phyloP scores from a whole-genome alignment of 139 green algal species.

The Auxenochlorella pyrenoidosa region DNA sequence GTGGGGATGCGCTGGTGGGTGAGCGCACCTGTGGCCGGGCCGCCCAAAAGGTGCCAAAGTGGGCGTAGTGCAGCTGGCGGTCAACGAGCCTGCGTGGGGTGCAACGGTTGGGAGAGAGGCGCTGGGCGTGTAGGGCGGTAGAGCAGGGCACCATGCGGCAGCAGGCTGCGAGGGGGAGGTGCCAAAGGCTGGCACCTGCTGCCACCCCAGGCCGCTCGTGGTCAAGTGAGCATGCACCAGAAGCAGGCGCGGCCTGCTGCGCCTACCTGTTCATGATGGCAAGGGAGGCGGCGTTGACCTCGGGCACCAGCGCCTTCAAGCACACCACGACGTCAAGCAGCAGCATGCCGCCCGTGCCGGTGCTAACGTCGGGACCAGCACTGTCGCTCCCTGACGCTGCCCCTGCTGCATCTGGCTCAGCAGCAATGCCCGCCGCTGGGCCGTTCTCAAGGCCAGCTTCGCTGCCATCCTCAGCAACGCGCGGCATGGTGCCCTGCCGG shows the following conservation, averaged over 20 bases:
- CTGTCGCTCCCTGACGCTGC: background rate
- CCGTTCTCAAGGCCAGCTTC: background rate
- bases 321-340: slow-evolving; percentile 45
- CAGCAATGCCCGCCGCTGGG: too few relatives aligned
- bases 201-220: too few relatives aligned
- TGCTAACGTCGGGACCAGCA: background rate
- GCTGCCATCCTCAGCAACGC: background rate
- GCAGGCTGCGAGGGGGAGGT: background rate
- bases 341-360: background rate
- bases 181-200: too few relatives aligned
- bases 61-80: slow-evolving; percentile 46
- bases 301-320: slow-evolving; percentile 55
- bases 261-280: slow-evolving; percentile 36
- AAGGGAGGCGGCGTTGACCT: slow-evolving; percentile 40
- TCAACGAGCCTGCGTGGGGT: slow-evolving; percentile 45
- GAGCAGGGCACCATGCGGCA: background rate
- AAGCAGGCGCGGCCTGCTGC: background rate
- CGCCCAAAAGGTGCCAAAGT: slow-evolving; percentile 52
- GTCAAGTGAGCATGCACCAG: too few relatives aligned
- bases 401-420: too few relatives aligned
- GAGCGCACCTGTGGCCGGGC: slow-evolving; percentile 49
- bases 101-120: too few relatives aligned
- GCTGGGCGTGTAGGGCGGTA: background rate
- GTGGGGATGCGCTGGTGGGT: too few relatives aligned
- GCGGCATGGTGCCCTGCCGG: background rate